Conservation (phyloP, 257 asterid species). For the Ilex aquifolium region DNA sequence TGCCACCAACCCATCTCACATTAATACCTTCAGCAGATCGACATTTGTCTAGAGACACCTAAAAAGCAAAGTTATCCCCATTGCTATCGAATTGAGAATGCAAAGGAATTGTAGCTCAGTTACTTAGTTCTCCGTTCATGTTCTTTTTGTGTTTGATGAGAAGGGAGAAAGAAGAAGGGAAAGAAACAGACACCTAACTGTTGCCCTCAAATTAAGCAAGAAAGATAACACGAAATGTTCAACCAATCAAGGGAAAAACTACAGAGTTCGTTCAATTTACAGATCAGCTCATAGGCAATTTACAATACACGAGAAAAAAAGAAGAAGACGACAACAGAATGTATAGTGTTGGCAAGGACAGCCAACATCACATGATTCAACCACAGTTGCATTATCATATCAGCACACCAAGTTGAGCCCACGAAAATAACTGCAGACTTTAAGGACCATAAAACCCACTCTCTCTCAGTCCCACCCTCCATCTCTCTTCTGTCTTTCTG, state of each 20-base stretch:
- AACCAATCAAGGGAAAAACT: conserved; percentile 11
- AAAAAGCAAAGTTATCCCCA: conserved; percentile 9
- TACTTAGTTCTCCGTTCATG: background rate
- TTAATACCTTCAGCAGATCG: conserved; percentile 12
- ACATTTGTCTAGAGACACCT: conserved; percentile 3
- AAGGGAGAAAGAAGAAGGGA: background rate
- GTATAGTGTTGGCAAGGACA: conserved; percentile 16
- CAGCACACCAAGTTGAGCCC: conserved; percentile 54
- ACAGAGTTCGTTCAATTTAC: conserved; percentile 1
- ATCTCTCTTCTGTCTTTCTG: conserved; percentile 18
- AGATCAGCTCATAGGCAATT: conserved; percentile 1
- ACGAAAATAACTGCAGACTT: conserved; percentile 41
- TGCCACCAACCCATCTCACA: conserved; percentile 22
- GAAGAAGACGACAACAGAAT: conserved; percentile 24
- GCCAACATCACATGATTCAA: conserved; percentile 51
- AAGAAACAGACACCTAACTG: conserved; percentile 13
- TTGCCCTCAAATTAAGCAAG: conserved; percentile 23
- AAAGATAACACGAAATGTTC: conserved; percentile 1
- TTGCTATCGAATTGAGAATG: conserved; percentile 9
- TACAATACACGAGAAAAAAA: background rate
- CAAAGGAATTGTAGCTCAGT: background rate
- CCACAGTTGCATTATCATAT: conserved; percentile 38
- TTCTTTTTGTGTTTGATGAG: conserved; percentile 4
- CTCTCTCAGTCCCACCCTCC: conserved; percentile 1
- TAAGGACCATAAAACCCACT: conserved; percentile 37